phyloP scores from a whole-genome alignment of 495 filamentous ascomycete genomes.

The Penicillium odoratum region DNA sequence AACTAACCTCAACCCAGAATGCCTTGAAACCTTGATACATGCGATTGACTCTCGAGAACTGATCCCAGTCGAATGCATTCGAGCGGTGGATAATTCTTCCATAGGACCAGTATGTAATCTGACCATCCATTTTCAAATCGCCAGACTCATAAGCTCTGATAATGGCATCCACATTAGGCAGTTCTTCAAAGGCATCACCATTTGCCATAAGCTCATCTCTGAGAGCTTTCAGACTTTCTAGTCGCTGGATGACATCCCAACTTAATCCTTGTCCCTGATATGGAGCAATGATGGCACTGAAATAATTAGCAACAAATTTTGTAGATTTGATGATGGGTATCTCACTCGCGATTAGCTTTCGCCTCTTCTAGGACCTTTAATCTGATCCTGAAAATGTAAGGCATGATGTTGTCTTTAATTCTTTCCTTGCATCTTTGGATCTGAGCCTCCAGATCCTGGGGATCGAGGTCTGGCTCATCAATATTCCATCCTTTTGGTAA shows the following conservation, averaged over 20 bases:
- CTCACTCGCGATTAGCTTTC: conserved; percentile 4
- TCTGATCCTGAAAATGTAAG: conserved; percentile 9
- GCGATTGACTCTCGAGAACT: conserved; percentile 4
- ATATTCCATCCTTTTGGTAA: conserved; percentile 1
- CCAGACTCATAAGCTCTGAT: conserved; percentile 3
- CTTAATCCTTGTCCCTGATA: background rate
- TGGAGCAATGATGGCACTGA: background rate
- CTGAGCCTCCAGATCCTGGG: conserved; percentile 8
- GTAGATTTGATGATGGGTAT: background rate
- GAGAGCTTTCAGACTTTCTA: background rate
- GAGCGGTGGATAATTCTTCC: background rate
- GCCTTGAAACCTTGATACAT: background rate
- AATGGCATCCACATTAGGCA: conserved; percentile 7
- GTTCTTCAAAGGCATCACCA: background rate
- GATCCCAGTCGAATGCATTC: conserved; percentile 11
- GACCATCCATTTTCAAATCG: background rate
- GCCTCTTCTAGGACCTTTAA: background rate
- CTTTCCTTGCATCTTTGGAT: conserved; percentile 15
- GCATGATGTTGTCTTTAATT: conserved; percentile 14
- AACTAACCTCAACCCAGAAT: conserved; percentile 5
- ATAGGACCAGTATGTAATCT: conserved; percentile 13
- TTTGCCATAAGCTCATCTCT: background rate
- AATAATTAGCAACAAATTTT: background rate
- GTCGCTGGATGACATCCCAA: background rate
- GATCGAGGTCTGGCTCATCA: conserved; percentile 3